Conservation (phyloP, 805 yeast genomes). For the Candida silvicultrix region DNA sequence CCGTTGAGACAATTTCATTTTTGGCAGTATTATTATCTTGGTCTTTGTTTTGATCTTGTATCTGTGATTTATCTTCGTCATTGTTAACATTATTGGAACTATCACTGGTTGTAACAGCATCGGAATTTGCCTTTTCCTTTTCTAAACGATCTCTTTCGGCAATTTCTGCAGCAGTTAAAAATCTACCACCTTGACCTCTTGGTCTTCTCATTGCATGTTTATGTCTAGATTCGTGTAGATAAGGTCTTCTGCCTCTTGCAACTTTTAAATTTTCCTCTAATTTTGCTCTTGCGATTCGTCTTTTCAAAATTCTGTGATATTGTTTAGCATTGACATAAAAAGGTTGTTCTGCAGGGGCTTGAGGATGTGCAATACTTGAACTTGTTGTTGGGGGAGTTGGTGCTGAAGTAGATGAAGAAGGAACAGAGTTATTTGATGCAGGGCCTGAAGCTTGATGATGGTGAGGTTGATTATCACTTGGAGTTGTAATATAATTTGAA, state of each 20-base stretch:
- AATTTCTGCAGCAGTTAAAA: constrained; percentile 85
- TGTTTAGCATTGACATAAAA: constrained; percentile 97
- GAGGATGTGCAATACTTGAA: not conserved
- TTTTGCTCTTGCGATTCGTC: constrained; percentile 90
- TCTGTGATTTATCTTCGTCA: not conserved
- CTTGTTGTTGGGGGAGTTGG: not conserved
- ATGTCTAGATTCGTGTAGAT: constrained; percentile 93
- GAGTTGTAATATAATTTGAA: not conserved
- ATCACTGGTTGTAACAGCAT: not conserved
- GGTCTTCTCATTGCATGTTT: constrained; percentile 99
- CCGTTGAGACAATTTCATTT: not conserved
- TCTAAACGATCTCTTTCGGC: constrained; percentile 40
- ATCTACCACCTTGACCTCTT: constrained; percentile 98
- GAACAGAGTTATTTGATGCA: not conserved
- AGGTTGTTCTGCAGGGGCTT: constrained; percentile 66
- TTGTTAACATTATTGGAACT: not conserved
- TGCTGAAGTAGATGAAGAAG: not conserved
- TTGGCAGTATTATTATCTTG: not conserved
- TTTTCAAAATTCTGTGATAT: constrained; percentile 86
- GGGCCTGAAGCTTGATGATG: not conserved
- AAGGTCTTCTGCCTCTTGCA: constrained; percentile 87
- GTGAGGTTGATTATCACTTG: not conserved
- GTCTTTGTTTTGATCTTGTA: not conserved
- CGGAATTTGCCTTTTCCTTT: not conserved
- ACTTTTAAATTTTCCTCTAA: constrained; percentile 84